These are phyloP conservation scores for Pythium scleroteichum DNA, from an alignment of 352 stramenopile genomes.

Conservation along the genomic window DNA sequence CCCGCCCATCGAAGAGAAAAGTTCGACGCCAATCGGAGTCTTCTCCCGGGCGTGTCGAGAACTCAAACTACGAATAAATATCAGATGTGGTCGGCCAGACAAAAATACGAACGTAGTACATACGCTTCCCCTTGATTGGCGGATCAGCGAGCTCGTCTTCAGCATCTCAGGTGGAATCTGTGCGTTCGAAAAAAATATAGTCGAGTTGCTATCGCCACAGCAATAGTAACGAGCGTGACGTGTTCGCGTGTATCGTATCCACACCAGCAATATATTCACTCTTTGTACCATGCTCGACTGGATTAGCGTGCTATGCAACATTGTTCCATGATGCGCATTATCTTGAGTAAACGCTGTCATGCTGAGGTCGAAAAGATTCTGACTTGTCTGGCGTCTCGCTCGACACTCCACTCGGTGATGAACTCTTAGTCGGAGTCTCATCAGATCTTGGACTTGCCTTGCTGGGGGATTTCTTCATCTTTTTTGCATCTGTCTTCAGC, in stretches of 20 bases:
- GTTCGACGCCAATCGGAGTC: neutral
- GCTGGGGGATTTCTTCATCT: slow-evolving; percentile 34
- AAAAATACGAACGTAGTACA: slow-evolving; percentile 1
- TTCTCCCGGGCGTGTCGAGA: neutral
- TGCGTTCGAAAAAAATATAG: too few relatives aligned
- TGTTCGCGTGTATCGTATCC: neutral
- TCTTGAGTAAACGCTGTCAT: slow-evolving; percentile 68
- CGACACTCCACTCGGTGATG: too few relatives aligned
- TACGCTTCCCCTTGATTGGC: too few relatives aligned
- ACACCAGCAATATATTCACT: slow-evolving; percentile 4
- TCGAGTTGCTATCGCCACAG: too few relatives aligned
- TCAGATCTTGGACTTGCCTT: slow-evolving; percentile 24
- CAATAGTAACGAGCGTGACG: too few relatives aligned
- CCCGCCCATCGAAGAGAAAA: neutral
- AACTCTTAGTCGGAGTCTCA: neutral
- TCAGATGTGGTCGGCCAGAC: neutral
- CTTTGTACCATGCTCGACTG: neutral
- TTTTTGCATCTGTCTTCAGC: slow-evolving; percentile 34
- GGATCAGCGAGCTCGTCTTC: slow-evolving; percentile 15
- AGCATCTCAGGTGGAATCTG: slow-evolving; percentile 4
- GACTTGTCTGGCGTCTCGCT: neutral
- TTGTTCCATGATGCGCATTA: slow-evolving; percentile 19
- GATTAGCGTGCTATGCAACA: neutral
- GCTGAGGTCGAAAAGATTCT: slow-evolving; percentile 47
- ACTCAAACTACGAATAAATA: neutral